These are phyloP conservation scores for Ulota crispa DNA, from an alignment of 225 moss, liverwort and hornwort genomes.

Conservation along the genomic window DNA sequence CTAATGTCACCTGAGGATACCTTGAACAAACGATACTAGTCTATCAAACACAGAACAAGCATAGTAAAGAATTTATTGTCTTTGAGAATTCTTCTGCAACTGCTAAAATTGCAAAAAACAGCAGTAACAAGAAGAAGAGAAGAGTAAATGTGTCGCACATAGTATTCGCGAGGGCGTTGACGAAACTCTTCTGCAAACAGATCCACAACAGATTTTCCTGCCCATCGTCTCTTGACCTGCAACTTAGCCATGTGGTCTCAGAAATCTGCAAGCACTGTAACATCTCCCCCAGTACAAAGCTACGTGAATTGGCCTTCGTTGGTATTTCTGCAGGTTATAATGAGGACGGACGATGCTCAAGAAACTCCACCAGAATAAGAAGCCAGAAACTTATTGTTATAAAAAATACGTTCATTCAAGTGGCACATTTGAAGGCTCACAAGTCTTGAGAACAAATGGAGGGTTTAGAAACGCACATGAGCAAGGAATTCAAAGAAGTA, in stretches of 20 bases:
- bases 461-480: slow-evolving; percentile 56
- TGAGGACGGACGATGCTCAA: background rate
- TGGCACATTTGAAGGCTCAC: background rate
- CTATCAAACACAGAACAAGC: background rate
- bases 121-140: background rate
- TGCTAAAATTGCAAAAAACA: background rate
- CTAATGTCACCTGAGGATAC: background rate
- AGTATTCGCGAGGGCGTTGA: slow-evolving; percentile 84
- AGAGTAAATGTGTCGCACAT: slow-evolving; percentile 46
- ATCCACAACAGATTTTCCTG: slow-evolving; percentile 82
- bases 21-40: slow-evolving; percentile 1
- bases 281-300: background rate
- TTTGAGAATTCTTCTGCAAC: background rate
- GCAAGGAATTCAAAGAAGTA: slow-evolving; percentile 95
- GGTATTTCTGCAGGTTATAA: background rate
- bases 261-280: slow-evolving; percentile 4
- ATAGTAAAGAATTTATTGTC: background rate
- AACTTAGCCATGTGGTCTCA: slow-evolving; percentile 26
- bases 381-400: background rate
- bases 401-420: background rate
- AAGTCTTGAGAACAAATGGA: background rate
- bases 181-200: slow-evolving; percentile 84
- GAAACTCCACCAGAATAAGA: slow-evolving; percentile 9
- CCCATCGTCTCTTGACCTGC: slow-evolving; percentile 92
- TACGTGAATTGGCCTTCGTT: background rate